Conservation (phyloP, 305 asterid genomes). For the Ilex paraguariensis region DNA sequence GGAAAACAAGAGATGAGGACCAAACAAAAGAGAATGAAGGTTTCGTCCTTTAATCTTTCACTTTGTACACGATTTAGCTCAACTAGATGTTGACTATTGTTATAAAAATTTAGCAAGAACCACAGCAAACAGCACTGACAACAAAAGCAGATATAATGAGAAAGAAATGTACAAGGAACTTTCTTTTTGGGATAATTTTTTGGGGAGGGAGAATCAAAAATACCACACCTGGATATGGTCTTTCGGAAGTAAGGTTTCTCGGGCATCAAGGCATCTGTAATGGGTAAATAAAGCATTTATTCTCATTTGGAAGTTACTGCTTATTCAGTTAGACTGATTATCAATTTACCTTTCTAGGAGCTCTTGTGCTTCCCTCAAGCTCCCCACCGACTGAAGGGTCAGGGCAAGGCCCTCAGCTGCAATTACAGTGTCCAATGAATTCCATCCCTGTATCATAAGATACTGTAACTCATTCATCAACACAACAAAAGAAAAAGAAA, state of each 20-base stretch:
- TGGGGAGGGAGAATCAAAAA: no score
- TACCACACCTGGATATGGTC: slow-evolving; percentile 69
- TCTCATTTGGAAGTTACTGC: slow-evolving; percentile 17
- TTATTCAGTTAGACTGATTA: slow-evolving; percentile 13
- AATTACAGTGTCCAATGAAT: slow-evolving; percentile 66
- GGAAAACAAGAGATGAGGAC: not conserved
- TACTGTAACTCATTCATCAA: slow-evolving; percentile 1
- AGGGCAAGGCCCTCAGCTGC: slow-evolving; percentile 89
- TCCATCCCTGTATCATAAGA: slow-evolving; percentile 64
- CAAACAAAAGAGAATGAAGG: no score
- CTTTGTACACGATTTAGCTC: no score
- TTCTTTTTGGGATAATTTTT: no score
- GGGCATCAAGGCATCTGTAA: slow-evolving; percentile 79
- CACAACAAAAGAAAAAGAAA: slow-evolving; percentile 2
- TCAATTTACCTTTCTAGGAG: slow-evolving; percentile 61
- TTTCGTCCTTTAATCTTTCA: no score
- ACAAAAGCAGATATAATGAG: no score
- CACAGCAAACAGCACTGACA: no score
- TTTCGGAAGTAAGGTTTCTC: slow-evolving; percentile 52
- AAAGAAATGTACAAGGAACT: no score
- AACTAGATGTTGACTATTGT: no score
- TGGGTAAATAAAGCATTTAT: slow-evolving; percentile 22
- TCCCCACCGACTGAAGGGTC: slow-evolving; percentile 61
- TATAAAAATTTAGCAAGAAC: no score
- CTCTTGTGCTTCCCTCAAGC: slow-evolving; percentile 70